Evolutionary conservation across 495 filamentous ascomycete species (phyloP), one percentile per base, ranked within the genome.

Genomic region (Tuber melanosporum): DNA sequence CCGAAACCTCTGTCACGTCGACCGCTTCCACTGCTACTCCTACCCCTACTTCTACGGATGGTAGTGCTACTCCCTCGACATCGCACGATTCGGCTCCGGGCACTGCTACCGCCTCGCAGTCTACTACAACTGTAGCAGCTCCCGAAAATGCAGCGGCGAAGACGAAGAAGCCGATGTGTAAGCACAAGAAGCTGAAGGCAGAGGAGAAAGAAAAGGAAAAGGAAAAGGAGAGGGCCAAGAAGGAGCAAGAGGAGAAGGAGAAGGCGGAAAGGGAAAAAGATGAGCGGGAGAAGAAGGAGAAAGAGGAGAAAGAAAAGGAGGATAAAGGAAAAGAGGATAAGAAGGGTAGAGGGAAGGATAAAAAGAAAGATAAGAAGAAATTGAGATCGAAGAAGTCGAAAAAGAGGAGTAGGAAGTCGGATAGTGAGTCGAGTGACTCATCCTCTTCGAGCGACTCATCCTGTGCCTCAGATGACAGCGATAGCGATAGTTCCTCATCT

Each of bases 161-260:
- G 45, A 26, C 74, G 36, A 80, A 80, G 42, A 80, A 80, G 74
- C 73, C 73, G 12, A 80, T 76, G 74, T 80, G 78, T 44, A 71
- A 73, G 20, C 78, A 80, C 8, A 87, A 86, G 74, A 80, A 80
- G 71, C 73, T 73, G 46, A 87, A 86, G 71, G 76, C 80, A 1
- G 82, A 85, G 73, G 87, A 85, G 76, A 82, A 84, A 71, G 87
- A 85, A 82, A 86, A 41, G 42, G 42, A 43, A 43, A 43, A 85
- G 75, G 76, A 75, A 32, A 88, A 87, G 79, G 79, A 82, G 62
- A 81, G 81, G 32, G 79, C 80, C 71, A 79, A 80, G 26, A 83
- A 80, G 43, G 85, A 85, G 32, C 78, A 81, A 2, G 84, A 86
- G 1, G 84, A 84, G 5, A 85, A 85, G 0, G 83, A 85, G 0